phyloP scores from a whole-genome alignment of 768 basidiomycete genomes.

The Lactarius psammicola region DNA sequence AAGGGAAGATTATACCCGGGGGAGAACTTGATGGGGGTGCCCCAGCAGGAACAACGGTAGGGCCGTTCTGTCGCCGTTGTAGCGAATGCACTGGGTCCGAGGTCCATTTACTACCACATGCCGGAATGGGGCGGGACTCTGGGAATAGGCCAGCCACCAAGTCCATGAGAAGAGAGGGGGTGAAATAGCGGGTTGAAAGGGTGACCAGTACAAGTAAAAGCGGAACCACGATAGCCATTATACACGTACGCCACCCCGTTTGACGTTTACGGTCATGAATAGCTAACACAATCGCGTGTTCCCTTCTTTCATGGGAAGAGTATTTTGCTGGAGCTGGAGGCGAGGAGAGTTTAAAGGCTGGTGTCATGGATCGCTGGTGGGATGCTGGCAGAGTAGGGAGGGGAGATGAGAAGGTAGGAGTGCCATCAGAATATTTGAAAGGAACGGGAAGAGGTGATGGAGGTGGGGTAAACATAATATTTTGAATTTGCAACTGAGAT shows the following conservation, averaged over 20 bases:
- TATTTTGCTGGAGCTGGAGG: slow-evolving; percentile 23
- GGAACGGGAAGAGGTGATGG: slow-evolving; percentile 41
- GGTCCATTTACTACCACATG: too few species aligned
- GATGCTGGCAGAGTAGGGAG: slow-evolving; percentile 1
- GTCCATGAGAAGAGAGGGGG: slow-evolving; percentile 50
- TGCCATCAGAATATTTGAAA: slow-evolving; percentile 19
- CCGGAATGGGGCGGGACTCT: too few species aligned
- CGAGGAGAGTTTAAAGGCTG: slow-evolving; percentile 13
- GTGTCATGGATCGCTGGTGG: slow-evolving; percentile 2
- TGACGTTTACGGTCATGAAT: slow-evolving; percentile 39
- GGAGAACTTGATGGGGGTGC: neutral
- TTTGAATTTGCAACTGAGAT: neutral
- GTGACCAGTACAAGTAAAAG: slow-evolving; percentile 55
- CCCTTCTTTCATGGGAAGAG: neutral
- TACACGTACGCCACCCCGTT: slow-evolving; percentile 45
- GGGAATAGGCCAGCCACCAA: slow-evolving; percentile 38
- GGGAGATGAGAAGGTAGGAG: slow-evolving; percentile 1
- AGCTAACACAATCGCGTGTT: slow-evolving; percentile 1
- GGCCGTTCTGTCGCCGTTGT: slow-evolving; percentile 16
- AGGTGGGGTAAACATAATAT: slow-evolving; percentile 41
- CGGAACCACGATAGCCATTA: slow-evolving; percentile 57
- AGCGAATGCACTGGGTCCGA: slow-evolving; percentile 3
- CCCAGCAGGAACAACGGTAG: neutral
- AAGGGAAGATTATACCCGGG: slow-evolving; percentile 11
- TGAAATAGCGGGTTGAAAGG: slow-evolving; percentile 48